Evolutionary conservation across 768 basidiomycete species (phyloP).

Genomic region (Podaxis sp.): DNA sequence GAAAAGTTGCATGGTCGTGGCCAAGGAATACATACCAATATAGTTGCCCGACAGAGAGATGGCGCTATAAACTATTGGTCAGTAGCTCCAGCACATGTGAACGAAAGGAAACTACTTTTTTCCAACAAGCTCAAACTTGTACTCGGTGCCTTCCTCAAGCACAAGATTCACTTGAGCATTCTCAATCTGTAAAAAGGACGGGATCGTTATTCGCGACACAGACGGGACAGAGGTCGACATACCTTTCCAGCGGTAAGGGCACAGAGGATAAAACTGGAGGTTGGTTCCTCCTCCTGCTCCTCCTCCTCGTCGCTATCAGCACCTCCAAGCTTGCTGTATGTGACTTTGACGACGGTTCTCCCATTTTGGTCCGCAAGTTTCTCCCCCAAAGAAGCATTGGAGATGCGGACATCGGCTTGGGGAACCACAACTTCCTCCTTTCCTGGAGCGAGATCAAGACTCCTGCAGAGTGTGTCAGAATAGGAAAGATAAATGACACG

Average conservation of each 20-base stretch:
- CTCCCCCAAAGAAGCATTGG: constrained; percentile 81
- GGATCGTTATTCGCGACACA: neutral
- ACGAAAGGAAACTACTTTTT: constrained; percentile 60
- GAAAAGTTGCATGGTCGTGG: neutral
- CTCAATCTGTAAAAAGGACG: constrained; percentile 57
- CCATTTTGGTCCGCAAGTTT: constrained; percentile 59
- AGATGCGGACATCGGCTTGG: constrained; percentile 72
- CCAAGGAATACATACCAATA: constrained; percentile 50
- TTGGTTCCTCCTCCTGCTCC: constrained; percentile 34
- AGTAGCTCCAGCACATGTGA: constrained; percentile 11
- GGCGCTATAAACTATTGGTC: constrained; percentile 39
- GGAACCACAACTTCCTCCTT: constrained; percentile 57
- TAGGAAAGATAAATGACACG: constrained; percentile 23
- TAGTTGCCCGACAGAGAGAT: constrained; percentile 86
- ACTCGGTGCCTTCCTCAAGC: constrained; percentile 64
- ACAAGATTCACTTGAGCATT: constrained; percentile 71
- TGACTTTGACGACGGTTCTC: constrained; percentile 68
- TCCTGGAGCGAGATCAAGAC: constrained; percentile 56
- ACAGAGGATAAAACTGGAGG: constrained; percentile 62
- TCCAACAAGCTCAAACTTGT: constrained; percentile 70
- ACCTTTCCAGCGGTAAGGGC: constrained; percentile 85
- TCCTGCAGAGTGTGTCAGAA: constrained; percentile 44
- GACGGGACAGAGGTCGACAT: constrained; percentile 17
- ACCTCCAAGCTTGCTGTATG: constrained; percentile 41
- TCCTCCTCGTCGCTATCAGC: constrained; percentile 45